phyloP scores from a whole-genome alignment of 495 filamentous ascomycete species.

The Geoglossum glabrum region DNA sequence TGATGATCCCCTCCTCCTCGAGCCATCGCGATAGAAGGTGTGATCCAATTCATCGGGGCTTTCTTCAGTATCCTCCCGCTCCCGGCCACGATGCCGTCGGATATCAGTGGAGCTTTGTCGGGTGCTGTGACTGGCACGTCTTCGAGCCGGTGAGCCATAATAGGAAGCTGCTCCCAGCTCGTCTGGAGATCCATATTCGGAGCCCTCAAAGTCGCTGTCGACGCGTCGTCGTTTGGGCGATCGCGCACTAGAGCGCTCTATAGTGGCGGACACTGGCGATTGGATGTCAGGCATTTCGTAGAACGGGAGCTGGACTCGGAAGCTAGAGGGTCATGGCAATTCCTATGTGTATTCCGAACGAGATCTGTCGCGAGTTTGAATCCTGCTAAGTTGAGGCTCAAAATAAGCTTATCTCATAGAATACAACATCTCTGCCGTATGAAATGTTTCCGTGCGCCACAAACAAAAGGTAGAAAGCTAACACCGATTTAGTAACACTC shows the following conservation, averaged over 20 bases:
- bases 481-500: no score
- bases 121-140: neutral
- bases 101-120: neutral
- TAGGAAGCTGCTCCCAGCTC: neutral
- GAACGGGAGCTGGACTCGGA: no score
- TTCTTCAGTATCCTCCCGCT: constrained; percentile 5
- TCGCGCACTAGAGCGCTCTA: neutral
- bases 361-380: no score
- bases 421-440: no score
- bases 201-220: constrained; percentile 8
- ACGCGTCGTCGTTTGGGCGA: constrained; percentile 4
- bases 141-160: neutral
- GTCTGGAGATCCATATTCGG: constrained; percentile 2
- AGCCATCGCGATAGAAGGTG: constrained; percentile 9
- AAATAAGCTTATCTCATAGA: no score
- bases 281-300: neutral
- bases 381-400: no score
- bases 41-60: constrained; percentile 13
- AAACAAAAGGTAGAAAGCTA: no score
- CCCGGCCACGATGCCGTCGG: neutral
- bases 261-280: neutral
- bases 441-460: no score
- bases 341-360: no score
- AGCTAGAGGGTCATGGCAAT: no score
- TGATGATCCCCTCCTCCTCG: constrained; percentile 1